phyloP scores from a whole-genome alignment of 768 basidiomycete genomes.

The Mycena polygramma region DNA sequence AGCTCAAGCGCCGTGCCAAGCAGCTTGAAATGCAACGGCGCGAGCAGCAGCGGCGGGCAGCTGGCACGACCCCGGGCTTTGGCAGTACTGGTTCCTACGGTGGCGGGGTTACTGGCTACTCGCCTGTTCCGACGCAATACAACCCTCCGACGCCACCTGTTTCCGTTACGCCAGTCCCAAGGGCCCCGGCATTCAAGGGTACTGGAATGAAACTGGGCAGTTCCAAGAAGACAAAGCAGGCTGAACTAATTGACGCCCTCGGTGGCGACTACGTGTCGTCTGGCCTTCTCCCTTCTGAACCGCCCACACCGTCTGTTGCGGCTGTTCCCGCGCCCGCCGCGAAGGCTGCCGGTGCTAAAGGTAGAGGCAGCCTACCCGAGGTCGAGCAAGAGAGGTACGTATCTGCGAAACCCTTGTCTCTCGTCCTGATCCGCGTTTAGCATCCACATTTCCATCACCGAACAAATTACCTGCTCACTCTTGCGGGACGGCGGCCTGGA shows the following conservation, averaged over 20 bases:
- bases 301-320: constrained; percentile 51
- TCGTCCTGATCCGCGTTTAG: constrained; percentile 54
- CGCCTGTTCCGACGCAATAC: constrained; percentile 63
- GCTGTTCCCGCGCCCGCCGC: constrained; percentile 42
- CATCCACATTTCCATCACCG: constrained; percentile 89
- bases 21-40: constrained; percentile 98
- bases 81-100: constrained; percentile 69
- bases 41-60: constrained; percentile 88
- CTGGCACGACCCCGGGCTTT: constrained; percentile 56
- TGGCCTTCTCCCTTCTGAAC: constrained; percentile 56
- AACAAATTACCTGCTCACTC: constrained; percentile 83
- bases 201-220: constrained; percentile 95
- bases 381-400: constrained; percentile 83
- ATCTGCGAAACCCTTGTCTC: background rate
- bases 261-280: constrained; percentile 73
- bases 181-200: constrained; percentile 89
- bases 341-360: constrained; percentile 47
- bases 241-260: constrained; percentile 88
- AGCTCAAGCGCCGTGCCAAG: constrained; percentile 96
- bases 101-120: constrained; percentile 78
- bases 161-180: constrained; percentile 62
- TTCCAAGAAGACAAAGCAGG: constrained; percentile 90
- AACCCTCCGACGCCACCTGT: constrained; percentile 76
- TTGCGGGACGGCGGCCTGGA: constrained; percentile 93
- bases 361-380: constrained; percentile 76